Conservation (phyloP, 164 flowering plant species). For the Chloranthus sessilifolius region DNA sequence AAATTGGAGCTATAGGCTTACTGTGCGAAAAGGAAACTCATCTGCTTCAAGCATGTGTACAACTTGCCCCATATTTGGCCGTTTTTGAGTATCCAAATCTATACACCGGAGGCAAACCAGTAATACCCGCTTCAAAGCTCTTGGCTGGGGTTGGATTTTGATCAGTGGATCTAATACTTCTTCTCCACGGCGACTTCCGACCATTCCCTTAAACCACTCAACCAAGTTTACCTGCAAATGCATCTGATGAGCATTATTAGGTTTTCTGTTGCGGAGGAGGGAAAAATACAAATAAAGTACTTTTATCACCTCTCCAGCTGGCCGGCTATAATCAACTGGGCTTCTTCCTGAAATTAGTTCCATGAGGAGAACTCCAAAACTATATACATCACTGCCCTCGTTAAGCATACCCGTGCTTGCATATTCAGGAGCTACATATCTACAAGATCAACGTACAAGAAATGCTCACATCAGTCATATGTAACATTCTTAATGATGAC, state of each 20-base stretch:
- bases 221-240: slow-evolving; percentile 69
- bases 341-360: slow-evolving; percentile 83
- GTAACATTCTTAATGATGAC: neutral
- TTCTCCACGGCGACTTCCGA: slow-evolving; percentile 61
- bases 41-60: slow-evolving; percentile 97
- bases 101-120: slow-evolving; percentile 85
- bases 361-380: slow-evolving; percentile 89
- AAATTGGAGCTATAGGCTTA: slow-evolving; percentile 24
- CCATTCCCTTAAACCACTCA: slow-evolving; percentile 89
- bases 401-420: slow-evolving; percentile 95
- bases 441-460: slow-evolving; percentile 25
- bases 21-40: slow-evolving; percentile 71
- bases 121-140: slow-evolving; percentile 62
- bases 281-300: neutral
- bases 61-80: slow-evolving; percentile 91
- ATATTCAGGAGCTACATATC: slow-evolving; percentile 93
- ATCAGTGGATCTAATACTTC: slow-evolving; percentile 71
- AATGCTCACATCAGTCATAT: neutral
- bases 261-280: neutral
- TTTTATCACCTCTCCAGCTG: slow-evolving; percentile 64
- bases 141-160: slow-evolving; percentile 49
- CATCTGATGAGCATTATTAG: slow-evolving; percentile 5
- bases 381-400: slow-evolving; percentile 82
- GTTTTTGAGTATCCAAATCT: slow-evolving; percentile 62
- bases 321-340: slow-evolving; percentile 78